These are phyloP conservation scores for Suillus placidus DNA, from an alignment of 768 basidiomycete genomes.

Conservation along the genomic window DNA sequence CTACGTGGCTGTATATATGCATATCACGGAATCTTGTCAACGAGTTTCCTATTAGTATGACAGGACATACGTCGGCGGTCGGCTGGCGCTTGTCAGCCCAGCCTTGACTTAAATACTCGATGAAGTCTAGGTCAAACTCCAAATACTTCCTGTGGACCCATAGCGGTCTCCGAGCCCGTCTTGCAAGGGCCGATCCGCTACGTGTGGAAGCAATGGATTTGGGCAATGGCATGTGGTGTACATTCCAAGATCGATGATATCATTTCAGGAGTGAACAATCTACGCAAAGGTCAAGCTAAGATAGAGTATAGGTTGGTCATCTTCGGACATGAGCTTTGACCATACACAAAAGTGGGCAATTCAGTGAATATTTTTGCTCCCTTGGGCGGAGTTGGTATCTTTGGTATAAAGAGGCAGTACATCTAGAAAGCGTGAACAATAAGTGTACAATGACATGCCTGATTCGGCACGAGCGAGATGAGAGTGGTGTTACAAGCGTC, in stretches of 20 bases:
- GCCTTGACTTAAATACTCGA: not conserved
- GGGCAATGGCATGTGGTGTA: not conserved
- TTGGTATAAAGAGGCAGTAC: not conserved
- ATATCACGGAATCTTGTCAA: not conserved
- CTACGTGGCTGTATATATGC: not conserved
- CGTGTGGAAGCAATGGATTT: not conserved
- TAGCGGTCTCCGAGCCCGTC: not conserved
- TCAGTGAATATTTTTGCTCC: not conserved
- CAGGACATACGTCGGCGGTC: not conserved
- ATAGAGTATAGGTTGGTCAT: not conserved
- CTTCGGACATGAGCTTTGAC: not conserved
- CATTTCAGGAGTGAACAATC: not conserved
- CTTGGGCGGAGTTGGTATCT: constrained; percentile 4
- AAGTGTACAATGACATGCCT: constrained; percentile 5
- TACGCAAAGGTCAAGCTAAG: not conserved
- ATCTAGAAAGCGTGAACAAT: constrained; percentile 6
- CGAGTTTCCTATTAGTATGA: not conserved
- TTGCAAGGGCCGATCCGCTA: not conserved
- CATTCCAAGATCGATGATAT: not conserved
- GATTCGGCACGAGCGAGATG: not conserved
- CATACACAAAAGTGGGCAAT: not conserved
- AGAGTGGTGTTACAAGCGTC: not conserved
- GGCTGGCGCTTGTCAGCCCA: not conserved
- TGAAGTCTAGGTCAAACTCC: not conserved
- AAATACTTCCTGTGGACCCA: not conserved